phyloP scores from a whole-genome alignment of 768 basidiomycete species.

The Trametes meyenii region DNA sequence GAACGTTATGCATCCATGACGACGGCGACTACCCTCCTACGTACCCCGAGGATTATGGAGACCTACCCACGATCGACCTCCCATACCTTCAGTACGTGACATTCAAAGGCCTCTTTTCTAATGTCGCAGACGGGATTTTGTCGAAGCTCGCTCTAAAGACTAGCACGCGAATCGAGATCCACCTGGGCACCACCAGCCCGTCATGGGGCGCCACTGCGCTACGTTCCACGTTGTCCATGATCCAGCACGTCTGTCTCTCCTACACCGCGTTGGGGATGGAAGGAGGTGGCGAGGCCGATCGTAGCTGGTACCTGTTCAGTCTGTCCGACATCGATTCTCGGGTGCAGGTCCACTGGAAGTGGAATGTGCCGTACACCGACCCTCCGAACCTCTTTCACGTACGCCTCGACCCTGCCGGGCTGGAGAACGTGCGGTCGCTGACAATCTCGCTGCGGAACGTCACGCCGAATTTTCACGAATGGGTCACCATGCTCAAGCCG shows the following conservation, averaged over 20 bases:
- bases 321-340: constrained; percentile 3
- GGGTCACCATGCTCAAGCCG: constrained; percentile 3
- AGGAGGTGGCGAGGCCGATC: no score
- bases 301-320: background rate
- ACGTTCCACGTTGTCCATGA: background rate
- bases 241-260: background rate
- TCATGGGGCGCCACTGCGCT: background rate
- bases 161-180: background rate
- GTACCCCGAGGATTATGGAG: background rate
- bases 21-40: background rate
- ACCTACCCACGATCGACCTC: background rate
- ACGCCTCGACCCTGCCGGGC: background rate
- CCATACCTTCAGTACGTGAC: background rate
- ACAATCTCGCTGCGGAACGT: background rate
- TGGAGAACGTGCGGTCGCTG: background rate
- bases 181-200: background rate
- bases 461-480: background rate
- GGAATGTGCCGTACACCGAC: background rate
- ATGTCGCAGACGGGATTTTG: background rate
- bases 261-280: background rate
- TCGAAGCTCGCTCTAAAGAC: background rate
- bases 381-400: background rate
- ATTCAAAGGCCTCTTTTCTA: background rate
- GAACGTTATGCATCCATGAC: background rate
- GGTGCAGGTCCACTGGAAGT: constrained; percentile 5